Evolutionary conservation across 164 flowering plant genomes (phyloP).

Genomic region (Pachysandra terminalis): DNA sequence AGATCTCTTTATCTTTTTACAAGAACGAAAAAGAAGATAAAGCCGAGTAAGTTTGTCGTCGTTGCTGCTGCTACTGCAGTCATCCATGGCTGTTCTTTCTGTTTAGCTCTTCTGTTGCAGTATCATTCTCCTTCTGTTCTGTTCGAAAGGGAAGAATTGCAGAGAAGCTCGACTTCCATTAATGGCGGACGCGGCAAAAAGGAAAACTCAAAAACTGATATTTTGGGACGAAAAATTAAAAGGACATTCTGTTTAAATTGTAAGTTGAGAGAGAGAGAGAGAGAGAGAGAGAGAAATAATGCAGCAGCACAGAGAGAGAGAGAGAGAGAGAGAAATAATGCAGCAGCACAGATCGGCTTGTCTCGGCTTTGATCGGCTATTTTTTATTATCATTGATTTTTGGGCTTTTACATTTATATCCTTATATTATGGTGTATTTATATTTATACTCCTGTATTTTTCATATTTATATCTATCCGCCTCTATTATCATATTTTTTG

Average conservation of each 20-base stretch:
- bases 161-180: constrained; percentile 16
- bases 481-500: too few species aligned
- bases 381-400: too few species aligned
- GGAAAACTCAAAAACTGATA: background rate
- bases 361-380: too few species aligned
- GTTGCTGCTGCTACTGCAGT: background rate
- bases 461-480: too few species aligned
- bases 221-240: too few species aligned
- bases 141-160: background rate
- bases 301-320: background rate
- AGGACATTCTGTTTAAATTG: background rate
- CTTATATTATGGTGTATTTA: too few species aligned
- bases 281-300: background rate
- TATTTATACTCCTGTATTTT: too few species aligned
- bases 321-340: background rate
- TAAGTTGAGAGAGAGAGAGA: too few species aligned
- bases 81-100: constrained; percentile 11
- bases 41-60: constrained; percentile 4
- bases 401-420: too few species aligned
- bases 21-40: background rate
- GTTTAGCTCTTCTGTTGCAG: background rate
- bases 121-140: constrained; percentile 1
- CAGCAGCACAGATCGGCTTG: background rate
- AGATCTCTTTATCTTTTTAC: constrained; percentile 23
- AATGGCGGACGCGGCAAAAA: constrained; percentile 33